Base-by-base conservation (phyloP, 1,284 basidiomycete genomes). In the Marasmius fiardii region DNA sequence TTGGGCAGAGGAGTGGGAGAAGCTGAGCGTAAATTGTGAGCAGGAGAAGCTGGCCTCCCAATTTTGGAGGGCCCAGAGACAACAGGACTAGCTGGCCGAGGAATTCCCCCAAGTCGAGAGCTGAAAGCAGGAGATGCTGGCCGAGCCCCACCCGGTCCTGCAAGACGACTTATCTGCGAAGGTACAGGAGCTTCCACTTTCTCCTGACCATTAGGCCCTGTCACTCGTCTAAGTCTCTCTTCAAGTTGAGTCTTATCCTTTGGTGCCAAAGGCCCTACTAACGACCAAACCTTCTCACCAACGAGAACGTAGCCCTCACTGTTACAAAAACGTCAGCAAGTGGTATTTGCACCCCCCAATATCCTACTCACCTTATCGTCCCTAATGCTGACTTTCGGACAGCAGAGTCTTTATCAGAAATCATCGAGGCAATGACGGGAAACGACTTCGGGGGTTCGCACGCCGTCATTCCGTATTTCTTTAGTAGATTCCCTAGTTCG, bases 231-330 rank as follows among this genome's bases (percentile, higher is more conserved):
- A 20, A 97, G 73, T 16, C 93, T 83, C 67, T 96, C 95, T 68
- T 96, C 93, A 26, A 97, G 78, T 65, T 96, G 90, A 14, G 92
- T 92, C 68, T 90, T 92, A 64, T 96, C 94, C 68, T 95, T 96
- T 1, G 88, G 77, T 33, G 90, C 83, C 39, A 97, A 72, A 3
- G 79, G 66, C 2, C 93, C 93, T 35, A 95, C 89, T 11, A 88
- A 72, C 16, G 82, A 77, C 90, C 91, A 95, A 12, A 95, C 82
- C 60, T 86, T 90, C 62, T 97, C 93, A 21, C 95, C 94, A 18
- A 91, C 81, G 12, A 93, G 79, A 20, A 83, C 78, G 68, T 95
- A 97, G 2, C 81, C 90, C 68, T 95, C 92, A 58, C 90, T 92
- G 62, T 24, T 39, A 47, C 45, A 41, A 49, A 51, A 60, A 58